Evolutionary conservation across 495 filamentous ascomycete genomes (phyloP).

Genomic region (Podospora pseudocomata): DNA sequence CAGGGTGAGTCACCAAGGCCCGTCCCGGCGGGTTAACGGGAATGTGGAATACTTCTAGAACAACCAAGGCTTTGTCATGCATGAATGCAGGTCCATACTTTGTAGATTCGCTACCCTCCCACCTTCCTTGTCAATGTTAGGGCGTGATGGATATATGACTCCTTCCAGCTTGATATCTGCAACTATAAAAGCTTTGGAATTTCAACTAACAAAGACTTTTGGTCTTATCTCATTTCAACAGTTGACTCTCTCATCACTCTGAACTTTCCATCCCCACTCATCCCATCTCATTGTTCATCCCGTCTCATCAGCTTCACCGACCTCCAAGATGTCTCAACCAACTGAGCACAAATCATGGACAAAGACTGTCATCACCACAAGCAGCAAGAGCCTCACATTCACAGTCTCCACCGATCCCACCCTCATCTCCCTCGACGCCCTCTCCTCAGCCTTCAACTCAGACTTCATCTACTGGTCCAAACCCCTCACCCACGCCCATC

Average conservation of each 20-base stretch:
- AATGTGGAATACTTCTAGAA: neutral
- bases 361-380: slow-evolving; percentile 10
- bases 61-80: neutral
- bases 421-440: slow-evolving; percentile 45
- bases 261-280: neutral
- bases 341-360: slow-evolving; percentile 16
- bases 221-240: no score
- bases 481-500: slow-evolving; percentile 33
- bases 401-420: slow-evolving; percentile 50
- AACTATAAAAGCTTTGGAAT: neutral
- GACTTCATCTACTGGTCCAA: slow-evolving; percentile 57
- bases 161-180: neutral
- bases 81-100: neutral
- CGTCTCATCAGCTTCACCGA: neutral
- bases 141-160: neutral
- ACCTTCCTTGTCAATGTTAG: neutral
- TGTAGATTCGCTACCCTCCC: neutral
- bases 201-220: neutral
- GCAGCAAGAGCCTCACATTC: slow-evolving; percentile 30
- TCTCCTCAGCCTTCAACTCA: slow-evolving; percentile 50
- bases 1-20: neutral
- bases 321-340: slow-evolving; percentile 5
- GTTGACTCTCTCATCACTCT: no score
- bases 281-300: neutral
- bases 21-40: neutral